Base-by-base conservation (phyloP, 2,329 filamentous ascomycete genomes). In the Nigrograna mackinnonii region DNA sequence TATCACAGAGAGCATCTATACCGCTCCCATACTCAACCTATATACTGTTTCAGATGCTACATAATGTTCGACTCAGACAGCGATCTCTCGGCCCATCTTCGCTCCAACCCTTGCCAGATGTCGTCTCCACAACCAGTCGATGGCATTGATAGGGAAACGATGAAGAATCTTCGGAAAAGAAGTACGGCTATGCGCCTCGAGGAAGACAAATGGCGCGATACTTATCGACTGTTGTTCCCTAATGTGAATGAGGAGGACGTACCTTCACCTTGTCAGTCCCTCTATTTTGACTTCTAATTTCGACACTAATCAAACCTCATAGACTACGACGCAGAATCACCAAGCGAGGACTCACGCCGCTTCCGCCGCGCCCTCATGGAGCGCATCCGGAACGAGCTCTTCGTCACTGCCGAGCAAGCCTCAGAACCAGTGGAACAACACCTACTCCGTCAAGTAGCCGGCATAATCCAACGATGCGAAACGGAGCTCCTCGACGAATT, bases 11-110 rank as follows among this genome's bases (percentile, higher is more conserved):
- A 71, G 26, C 70, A 72, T 39, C 46, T 73, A 0, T 71, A 72
- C 26, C 65, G 66, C 3, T 62, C 67, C 5, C 71, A 74, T 43
- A 53, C 62, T 1, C 63, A 70, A 5, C 54, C 64, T 1, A 62
- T 64, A 24, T 65, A 58, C 47, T 74, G 70, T 37, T 62, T 60
- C 12, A 60, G 69, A 16, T 74, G 71, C 46, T 68, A 66, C 18
- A 34, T 50, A 0, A 60, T 62, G 2, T 72, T 72, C 47, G 58
- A 67, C 13, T 47, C 52, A 2, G 62, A 67, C 17, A 45, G 50
- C 3, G 55, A 64, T 4, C 55, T 70, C 2, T 58, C 62, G 1
- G 56, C 39, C 2, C 71, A 73, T 33, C 54, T 61, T 2, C 60
- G 65, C 2, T 55, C 58, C 4, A 11, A 47, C 42, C 38, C 53